Conservation (phyloP, 345 rosid genomes). For the Erysimum cheiranthoides region DNA sequence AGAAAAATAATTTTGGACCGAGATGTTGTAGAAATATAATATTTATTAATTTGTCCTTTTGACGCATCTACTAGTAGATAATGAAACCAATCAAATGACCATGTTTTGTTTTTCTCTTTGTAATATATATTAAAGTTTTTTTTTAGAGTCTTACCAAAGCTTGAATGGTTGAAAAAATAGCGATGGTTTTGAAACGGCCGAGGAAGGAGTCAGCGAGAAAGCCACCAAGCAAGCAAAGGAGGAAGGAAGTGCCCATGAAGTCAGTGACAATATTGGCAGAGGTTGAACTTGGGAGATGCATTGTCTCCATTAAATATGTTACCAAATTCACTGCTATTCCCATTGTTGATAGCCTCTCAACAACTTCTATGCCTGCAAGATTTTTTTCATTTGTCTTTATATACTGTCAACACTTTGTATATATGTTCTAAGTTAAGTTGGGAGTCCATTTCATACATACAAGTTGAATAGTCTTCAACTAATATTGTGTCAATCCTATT, state of each 20-base stretch:
- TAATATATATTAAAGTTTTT: neutral
- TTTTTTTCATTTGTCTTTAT: neutral
- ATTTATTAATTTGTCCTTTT: neutral
- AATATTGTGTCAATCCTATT: neutral
- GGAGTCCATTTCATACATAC: neutral
- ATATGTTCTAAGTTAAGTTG: neutral
- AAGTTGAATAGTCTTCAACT: neutral
- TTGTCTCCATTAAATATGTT: conserved; percentile 66
- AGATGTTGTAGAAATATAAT: neutral
- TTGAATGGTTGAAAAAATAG: conserved; percentile 69
- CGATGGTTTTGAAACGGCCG: conserved; percentile 74
- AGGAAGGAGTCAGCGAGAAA: conserved; percentile 74
- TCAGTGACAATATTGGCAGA: conserved; percentile 74
- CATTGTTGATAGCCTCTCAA: conserved; percentile 76
- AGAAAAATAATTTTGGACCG: neutral
- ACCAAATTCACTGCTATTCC: conserved; percentile 82
- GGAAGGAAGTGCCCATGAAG: conserved; percentile 71
- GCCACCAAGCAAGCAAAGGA: conserved; percentile 75
- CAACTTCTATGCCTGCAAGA: conserved; percentile 60
- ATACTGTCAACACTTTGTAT: neutral
- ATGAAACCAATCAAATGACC: neutral
- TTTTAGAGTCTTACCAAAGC: conserved; percentile 48
- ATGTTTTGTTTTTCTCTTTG: neutral
- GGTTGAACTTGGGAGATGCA: conserved; percentile 70
- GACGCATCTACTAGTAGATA: neutral